Conservation (phyloP, 768 basidiomycete species). For the Pisolithus albus region DNA sequence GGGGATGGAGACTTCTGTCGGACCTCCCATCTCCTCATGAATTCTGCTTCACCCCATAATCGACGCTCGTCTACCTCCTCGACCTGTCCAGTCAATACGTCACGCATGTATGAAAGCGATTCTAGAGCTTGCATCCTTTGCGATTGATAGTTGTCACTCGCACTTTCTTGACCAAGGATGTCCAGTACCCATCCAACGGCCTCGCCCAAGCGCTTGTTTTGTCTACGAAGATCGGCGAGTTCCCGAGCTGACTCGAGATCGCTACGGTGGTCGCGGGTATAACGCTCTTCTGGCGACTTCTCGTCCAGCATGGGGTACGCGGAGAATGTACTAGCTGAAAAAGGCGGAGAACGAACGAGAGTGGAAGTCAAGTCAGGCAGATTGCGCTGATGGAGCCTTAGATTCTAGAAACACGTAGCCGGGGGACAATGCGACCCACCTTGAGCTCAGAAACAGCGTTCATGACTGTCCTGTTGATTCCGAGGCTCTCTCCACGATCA, state of each 20-base stretch:
- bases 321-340: slow-evolving; percentile 31
- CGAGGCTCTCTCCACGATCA: slow-evolving; percentile 71
- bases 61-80: slow-evolving; percentile 59
- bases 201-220: slow-evolving; percentile 60
- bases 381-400: slow-evolving; percentile 50
- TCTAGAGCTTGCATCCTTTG: slow-evolving; percentile 60
- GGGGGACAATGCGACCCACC: slow-evolving; percentile 34
- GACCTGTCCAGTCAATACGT: slow-evolving; percentile 53
- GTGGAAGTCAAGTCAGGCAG: slow-evolving; percentile 77
- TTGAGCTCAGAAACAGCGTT: slow-evolving; percentile 72
- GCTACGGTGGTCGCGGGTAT: slow-evolving; percentile 62
- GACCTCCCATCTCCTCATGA: slow-evolving; percentile 31
- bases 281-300: slow-evolving; percentile 46
- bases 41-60: slow-evolving; percentile 50
- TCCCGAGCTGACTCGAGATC: slow-evolving; percentile 70
- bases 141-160: slow-evolving; percentile 34
- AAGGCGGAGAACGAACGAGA: slow-evolving; percentile 48
- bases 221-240: slow-evolving; percentile 42
- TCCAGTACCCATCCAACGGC: slow-evolving; percentile 73
- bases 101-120: slow-evolving; percentile 70
- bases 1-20: slow-evolving; percentile 20
- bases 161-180: slow-evolving; percentile 52
- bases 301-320: slow-evolving; percentile 64
- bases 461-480: slow-evolving; percentile 80
- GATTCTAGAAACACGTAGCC: not conserved